phyloP scores from a whole-genome alignment of 805 yeast genomes.

The Metschnikowia amazonensis region DNA sequence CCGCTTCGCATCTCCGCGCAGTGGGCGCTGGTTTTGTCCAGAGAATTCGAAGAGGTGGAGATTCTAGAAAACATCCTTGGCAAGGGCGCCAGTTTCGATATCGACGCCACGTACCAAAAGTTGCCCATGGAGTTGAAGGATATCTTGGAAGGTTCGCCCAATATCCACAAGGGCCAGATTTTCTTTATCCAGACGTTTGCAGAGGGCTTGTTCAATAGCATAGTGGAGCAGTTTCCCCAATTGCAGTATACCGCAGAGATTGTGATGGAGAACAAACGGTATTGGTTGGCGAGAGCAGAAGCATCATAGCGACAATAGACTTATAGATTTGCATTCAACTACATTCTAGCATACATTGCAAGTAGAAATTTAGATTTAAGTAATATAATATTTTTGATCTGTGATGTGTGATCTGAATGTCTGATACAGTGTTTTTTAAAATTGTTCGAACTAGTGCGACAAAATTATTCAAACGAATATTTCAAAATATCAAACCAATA shows the following conservation, averaged over 20 bases:
- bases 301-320: conserved; percentile 3
- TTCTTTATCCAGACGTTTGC: conserved; percentile 85
- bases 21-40: conserved; percentile 80
- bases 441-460: too few species aligned
- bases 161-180: conserved; percentile 66
- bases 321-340: conserved; percentile 3
- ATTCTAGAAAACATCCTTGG: conserved; percentile 39
- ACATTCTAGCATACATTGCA: neutral
- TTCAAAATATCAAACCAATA: too few species aligned
- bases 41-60: conserved; percentile 72
- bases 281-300: conserved; percentile 43
- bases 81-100: conserved; percentile 6
- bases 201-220: conserved; percentile 63
- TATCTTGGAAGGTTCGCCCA: conserved; percentile 45
- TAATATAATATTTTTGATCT: too few species aligned
- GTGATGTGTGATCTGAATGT: too few species aligned
- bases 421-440: too few species aligned
- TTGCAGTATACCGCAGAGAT: conserved; percentile 54
- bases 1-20: conserved; percentile 69
- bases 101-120: conserved; percentile 25
- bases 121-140: conserved; percentile 40
- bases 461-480: too few species aligned
- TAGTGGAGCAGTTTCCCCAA: conserved; percentile 59
- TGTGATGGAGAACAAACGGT: conserved; percentile 49
- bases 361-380: neutral